Percentiles rank a stretch among this genome's conserved stretches.
These are phyloP conservation scores for Plasmodium relictum DNA, from an alignment of 169 alveolate species.

Conservation along the genomic window DNA sequence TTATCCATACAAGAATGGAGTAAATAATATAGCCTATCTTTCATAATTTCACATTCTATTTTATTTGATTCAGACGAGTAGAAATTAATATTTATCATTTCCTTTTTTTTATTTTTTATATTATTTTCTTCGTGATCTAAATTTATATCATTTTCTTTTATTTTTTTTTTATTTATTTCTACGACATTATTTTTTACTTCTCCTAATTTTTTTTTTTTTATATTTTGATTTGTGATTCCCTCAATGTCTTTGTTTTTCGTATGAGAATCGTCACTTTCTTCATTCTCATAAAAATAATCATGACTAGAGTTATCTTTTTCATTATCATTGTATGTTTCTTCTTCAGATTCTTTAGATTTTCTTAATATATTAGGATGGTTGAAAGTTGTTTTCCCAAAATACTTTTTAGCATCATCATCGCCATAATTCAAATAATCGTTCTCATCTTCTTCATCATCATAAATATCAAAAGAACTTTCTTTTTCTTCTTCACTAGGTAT, in stretches of 20 bases:
- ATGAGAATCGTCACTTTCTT: not conserved
- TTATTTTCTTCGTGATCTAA: not conserved
- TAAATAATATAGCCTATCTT: conserved; percentile 50
- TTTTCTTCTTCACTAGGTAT: conserved; percentile 45
- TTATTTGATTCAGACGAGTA: conserved; percentile 23
- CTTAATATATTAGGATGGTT: not conserved
- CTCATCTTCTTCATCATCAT: conserved; percentile 18
- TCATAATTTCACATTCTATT: conserved; percentile 43
- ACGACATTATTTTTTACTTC: not conserved
- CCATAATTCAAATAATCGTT: conserved; percentile 33
- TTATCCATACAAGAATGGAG: conserved; percentile 63
- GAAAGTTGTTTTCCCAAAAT: conserved; percentile 63
- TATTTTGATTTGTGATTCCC: too few relatives aligned
- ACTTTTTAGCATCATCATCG: conserved; percentile 67
- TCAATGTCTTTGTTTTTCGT: not conserved
- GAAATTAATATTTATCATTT: conserved; percentile 20
- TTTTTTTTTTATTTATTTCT: too few relatives aligned
- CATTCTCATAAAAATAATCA: not conserved
- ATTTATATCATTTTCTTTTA: not conserved
- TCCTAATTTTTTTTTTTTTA: not conserved
- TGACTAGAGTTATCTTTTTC: not conserved
- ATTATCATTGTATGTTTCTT: not conserved
- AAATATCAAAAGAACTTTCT: conserved; percentile 4
- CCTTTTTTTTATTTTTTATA: conserved; percentile 3
- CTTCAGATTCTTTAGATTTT: not conserved